Evolutionary conservation across 225 moss, liverwort and hornwort species (phyloP).

Genomic region (Bryoerythrophyllum caledonicum): DNA sequence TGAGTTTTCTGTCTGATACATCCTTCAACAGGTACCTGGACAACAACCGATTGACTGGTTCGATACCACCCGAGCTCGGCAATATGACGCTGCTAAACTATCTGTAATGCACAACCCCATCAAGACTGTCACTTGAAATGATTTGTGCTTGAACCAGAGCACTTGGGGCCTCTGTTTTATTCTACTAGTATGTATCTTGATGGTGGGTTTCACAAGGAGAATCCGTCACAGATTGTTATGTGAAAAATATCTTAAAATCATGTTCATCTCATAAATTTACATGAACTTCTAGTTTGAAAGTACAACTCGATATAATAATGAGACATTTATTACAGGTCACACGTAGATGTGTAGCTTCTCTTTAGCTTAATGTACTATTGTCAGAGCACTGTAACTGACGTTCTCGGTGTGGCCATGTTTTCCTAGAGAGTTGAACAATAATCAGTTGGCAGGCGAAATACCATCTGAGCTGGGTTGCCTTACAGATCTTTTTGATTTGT

Average conservation of each 20-base stretch:
- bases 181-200: neutral
- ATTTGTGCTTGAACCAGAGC: neutral
- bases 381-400: constrained; percentile 8
- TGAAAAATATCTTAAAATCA: neutral
- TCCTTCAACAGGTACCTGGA: constrained; percentile 47
- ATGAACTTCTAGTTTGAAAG: neutral
- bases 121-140: constrained; percentile 16
- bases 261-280: neutral
- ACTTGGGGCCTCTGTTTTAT: neutral
- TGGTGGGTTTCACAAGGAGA: neutral
- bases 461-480: constrained; percentile 64
- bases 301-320: neutral
- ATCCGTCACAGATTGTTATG: neutral
- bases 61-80: constrained; percentile 58
- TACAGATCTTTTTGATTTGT: constrained; percentile 59
- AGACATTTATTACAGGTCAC: neutral
- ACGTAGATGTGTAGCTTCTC: neutral
- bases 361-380: neutral
- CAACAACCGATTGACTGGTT: constrained; percentile 55
- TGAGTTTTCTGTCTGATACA: neutral
- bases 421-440: constrained; percentile 49
- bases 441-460: constrained; percentile 58
- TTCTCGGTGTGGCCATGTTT: constrained; percentile 20
- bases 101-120: constrained; percentile 41
- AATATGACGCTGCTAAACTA: constrained; percentile 62